Evolutionary conservation across 2,329 filamentous ascomycete species (phyloP).

Genomic region (Coniochaeta sp.): DNA sequence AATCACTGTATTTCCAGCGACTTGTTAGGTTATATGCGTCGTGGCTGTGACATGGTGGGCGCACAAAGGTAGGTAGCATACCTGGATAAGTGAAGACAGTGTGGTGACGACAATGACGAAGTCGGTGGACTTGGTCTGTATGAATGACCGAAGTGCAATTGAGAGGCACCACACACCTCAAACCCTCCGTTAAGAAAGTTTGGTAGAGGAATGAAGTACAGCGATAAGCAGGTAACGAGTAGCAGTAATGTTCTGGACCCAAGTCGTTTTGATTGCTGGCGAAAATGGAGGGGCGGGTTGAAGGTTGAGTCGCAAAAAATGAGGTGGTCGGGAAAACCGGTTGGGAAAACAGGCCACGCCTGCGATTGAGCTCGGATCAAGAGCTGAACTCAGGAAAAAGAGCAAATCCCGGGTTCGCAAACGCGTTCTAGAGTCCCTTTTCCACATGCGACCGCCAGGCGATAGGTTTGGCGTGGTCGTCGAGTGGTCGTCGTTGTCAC

Average conservation of each 20-base stretch:
- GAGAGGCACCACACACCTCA: background rate
- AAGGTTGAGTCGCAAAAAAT: background rate
- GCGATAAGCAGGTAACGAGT: background rate
- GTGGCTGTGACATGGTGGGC: background rate
- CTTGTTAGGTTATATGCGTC: background rate
- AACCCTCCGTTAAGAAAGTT: background rate
- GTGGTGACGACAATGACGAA: background rate
- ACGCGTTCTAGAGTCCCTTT: background rate
- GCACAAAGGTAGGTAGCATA: background rate
- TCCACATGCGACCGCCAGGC: background rate
- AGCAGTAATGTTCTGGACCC: background rate
- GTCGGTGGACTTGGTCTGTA: background rate
- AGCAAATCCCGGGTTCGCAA: background rate
- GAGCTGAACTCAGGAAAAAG: background rate
- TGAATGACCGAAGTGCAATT: background rate
- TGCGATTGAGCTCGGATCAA: background rate
- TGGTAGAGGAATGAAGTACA: background rate
- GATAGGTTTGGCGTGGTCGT: background rate
- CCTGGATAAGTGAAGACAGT: background rate
- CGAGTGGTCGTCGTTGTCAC: background rate
- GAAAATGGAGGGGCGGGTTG: conserved; percentile 2
- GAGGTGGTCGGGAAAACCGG: background rate
- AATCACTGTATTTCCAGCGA: background rate
- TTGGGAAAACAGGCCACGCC: conserved; percentile 1
- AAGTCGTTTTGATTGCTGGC: background rate